Percentiles rank a stretch among this genome's conserved stretches.
phyloP scores from a whole-genome alignment of 129 eudicot species.

The Oenanthe sinensis region DNA sequence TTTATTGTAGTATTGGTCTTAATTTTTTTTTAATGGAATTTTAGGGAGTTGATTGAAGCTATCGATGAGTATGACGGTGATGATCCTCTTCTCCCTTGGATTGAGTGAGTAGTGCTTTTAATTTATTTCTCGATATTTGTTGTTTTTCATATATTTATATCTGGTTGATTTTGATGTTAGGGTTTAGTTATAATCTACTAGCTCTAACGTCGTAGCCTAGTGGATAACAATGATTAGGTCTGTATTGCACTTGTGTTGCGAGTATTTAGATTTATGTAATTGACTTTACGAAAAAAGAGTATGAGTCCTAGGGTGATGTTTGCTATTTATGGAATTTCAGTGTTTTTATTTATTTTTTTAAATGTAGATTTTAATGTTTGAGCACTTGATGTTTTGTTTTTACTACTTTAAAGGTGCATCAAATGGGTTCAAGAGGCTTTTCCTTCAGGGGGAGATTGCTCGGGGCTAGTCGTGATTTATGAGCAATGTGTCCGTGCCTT shows the following conservation, averaged over 20 bases:
- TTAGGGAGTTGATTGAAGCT: slow-evolving; percentile 59
- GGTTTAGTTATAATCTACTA: not conserved
- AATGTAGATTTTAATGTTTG: not conserved
- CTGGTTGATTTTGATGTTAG: not conserved
- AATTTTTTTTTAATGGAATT: not conserved
- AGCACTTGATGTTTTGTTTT: not conserved
- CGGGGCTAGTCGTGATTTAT: slow-evolving; percentile 63
- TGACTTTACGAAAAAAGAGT: not conserved
- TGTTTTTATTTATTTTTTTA: too few relatives aligned
- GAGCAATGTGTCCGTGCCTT: slow-evolving; percentile 94
- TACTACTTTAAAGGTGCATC: slow-evolving; percentile 51
- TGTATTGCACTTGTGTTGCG: not conserved
- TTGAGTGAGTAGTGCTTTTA: slow-evolving; percentile 39
- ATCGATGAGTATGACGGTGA: slow-evolving; percentile 73
- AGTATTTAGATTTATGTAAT: too few relatives aligned
- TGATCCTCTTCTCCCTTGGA: slow-evolving; percentile 90
- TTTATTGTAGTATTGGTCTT: not conserved
- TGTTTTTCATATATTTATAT: not conserved
- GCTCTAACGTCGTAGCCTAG: not conserved
- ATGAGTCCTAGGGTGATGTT: not conserved
- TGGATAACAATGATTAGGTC: not conserved
- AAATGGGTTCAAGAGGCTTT: slow-evolving; percentile 97
- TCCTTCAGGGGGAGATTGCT: slow-evolving; percentile 88
- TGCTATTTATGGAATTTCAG: not conserved
- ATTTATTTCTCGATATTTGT: not conserved